Base-by-base conservation (phyloP, 140 eudicot genomes). In the Erigeron philadelphicus region DNA sequence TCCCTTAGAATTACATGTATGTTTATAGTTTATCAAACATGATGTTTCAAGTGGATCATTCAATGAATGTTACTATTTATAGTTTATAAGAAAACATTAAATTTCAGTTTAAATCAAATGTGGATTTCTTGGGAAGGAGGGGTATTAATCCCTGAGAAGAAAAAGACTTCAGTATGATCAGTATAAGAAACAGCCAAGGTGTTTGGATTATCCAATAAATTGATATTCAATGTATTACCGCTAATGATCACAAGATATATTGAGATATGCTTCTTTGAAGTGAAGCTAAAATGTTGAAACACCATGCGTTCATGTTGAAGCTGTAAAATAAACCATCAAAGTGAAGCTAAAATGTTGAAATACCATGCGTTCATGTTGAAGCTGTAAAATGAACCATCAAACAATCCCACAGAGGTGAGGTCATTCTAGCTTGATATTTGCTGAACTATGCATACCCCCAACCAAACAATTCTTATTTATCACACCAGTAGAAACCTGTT, bases 311-410 rank as follows among this genome's bases (percentile, higher is more conserved):
- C 35, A 25, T 15, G 18, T 40, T 54, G 62, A 68, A 67, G 73
- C 73, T 52, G 10, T 40, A 40, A 15, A 48, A 68, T 57, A 40
- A 52, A 68, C 52, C 49, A 53, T 53, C 50, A 53, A 53, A 52
- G 38, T 31, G 38, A 31, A 31, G 5, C 5, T 31, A 31, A 1
- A 31, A 31, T 31, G 38, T 31, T 52, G 64, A 38, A 40, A 68
- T 52, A 68, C 52, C 64, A 38, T 2, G 38, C 4, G 38, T 31
- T 31, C 38, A 31, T 15, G 19, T 40, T 54, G 63, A 68, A 68
- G 73, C 73, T 52, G 11, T 40, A 40, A 16, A 49, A 68, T 57
- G 19, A 53, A 68, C 52, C 49, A 53, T 53, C 50, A 53, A 53
- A 52, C 18, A 40, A 63, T 40, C 63, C 44, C 60, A 13, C 35